Conservation (phyloP, 2,329 filamentous ascomycete genomes). For the Pestalotiopsis fici region DNA sequence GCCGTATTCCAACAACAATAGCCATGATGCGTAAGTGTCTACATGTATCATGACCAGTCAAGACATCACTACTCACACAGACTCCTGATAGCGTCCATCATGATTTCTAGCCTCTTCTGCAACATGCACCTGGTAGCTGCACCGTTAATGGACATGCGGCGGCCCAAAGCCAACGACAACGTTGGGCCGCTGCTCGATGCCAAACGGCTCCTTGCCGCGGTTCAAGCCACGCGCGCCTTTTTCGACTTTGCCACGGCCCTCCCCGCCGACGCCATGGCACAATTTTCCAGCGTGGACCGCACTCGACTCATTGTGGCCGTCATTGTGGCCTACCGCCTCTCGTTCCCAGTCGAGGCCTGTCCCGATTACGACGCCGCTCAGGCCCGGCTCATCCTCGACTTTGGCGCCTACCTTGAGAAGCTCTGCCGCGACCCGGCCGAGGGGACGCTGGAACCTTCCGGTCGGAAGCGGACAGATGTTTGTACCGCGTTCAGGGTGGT, state of each 20-base stretch:
- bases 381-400: slow-evolving; percentile 39
- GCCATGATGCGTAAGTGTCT: slow-evolving; percentile 26
- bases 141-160: slow-evolving; percentile 30
- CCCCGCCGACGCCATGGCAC: slow-evolving; percentile 26
- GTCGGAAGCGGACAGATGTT: slow-evolving; percentile 35
- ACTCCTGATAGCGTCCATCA: slow-evolving; percentile 27
- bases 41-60: background rate
- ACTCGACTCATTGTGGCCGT: slow-evolving; percentile 39
- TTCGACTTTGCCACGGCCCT: slow-evolving; percentile 32
- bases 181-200: slow-evolving; percentile 20
- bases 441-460: slow-evolving; percentile 13
- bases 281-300: slow-evolving; percentile 45
- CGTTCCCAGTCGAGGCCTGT: slow-evolving; percentile 41
- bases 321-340: slow-evolving; percentile 46
- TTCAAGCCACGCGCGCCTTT: slow-evolving; percentile 26
- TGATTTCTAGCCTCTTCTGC: slow-evolving; percentile 34
- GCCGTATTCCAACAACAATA: slow-evolving; percentile 34
- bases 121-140: slow-evolving; percentile 42
- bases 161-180: slow-evolving; percentile 7
- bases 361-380: slow-evolving; percentile 37
- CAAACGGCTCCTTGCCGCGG: slow-evolving; percentile 17
- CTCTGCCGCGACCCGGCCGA: slow-evolving; percentile 28
- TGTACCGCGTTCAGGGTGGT: slow-evolving; percentile 47
- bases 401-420: slow-evolving; percentile 38
- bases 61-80: background rate